Conservation (phyloP, 768 basidiomycete species). For the Tulasnella calospora region DNA sequence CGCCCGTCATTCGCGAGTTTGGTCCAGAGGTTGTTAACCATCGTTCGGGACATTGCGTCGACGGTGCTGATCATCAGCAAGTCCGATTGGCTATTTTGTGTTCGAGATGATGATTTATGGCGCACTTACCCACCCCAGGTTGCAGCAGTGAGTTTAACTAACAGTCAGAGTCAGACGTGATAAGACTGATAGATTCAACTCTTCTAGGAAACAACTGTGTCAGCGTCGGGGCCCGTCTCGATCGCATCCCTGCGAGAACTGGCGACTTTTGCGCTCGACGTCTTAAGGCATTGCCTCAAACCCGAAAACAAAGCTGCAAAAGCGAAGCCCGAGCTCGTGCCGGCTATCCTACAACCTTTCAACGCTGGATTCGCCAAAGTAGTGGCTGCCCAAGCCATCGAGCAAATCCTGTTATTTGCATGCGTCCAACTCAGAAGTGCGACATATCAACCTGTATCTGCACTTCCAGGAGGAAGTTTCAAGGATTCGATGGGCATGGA, state of each 20-base stretch:
- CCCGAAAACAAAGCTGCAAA: constrained; percentile 28
- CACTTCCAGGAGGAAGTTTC: not conserved
- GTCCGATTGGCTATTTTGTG: constrained; percentile 61
- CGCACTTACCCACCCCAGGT: constrained; percentile 27
- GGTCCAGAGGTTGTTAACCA: constrained; percentile 62
- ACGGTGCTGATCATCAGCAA: constrained; percentile 66
- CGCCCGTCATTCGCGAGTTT: constrained; percentile 69
- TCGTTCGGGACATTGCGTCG: constrained; percentile 64
- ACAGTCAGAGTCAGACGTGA: not conserved
- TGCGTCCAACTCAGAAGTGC: constrained; percentile 55
- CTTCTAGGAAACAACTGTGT: constrained; percentile 74
- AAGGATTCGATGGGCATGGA: constrained; percentile 16
- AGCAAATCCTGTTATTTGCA: constrained; percentile 63
- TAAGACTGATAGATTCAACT: not conserved
- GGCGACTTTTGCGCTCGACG: constrained; percentile 69
- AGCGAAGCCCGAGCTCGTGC: not conserved
- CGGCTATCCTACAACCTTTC: constrained; percentile 32
- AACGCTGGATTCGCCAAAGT: constrained; percentile 43
- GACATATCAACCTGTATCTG: constrained; percentile 4
- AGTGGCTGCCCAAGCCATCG: constrained; percentile 54
- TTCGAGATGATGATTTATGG: constrained; percentile 27
- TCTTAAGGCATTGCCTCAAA: constrained; percentile 61
- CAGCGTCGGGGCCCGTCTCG: constrained; percentile 75
- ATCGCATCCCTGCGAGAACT: constrained; percentile 84
- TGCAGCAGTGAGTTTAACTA: constrained; percentile 28